A percentile compares a stretch with the other conserved stretches of the same genome.
phyloP scores from a whole-genome alignment of 306 rosid species.

The Trifolium subterraneum region DNA sequence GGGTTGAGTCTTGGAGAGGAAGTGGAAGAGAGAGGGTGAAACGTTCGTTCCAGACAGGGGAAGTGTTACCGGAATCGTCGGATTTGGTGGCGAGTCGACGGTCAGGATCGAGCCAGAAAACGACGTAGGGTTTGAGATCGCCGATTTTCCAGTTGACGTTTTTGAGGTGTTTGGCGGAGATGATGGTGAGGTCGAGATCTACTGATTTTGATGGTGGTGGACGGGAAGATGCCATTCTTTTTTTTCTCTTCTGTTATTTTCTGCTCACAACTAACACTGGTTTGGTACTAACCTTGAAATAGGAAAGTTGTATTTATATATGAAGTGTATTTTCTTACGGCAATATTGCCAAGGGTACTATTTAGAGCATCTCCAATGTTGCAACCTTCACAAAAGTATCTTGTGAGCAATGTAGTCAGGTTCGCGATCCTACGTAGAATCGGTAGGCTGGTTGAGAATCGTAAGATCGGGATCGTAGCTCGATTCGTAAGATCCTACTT shows the following conservation, averaged over 20 bases:
- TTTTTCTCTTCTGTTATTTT: not conserved
- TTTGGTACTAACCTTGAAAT: too few species aligned
- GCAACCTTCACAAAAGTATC: too few species aligned
- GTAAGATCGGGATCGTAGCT: too few species aligned
- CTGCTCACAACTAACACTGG: not conserved
- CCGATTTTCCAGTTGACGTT: slow-evolving; percentile 92
- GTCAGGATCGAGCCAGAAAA: slow-evolving; percentile 82
- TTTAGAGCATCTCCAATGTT: too few species aligned
- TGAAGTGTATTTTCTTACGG: too few species aligned
- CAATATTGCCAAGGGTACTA: too few species aligned
- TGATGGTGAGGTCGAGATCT: slow-evolving; percentile 78
- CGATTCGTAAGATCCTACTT: too few species aligned
- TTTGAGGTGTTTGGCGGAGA: slow-evolving; percentile 87
- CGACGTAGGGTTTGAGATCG: slow-evolving; percentile 81
- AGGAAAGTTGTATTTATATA: too few species aligned
- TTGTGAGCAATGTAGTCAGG: too few species aligned
- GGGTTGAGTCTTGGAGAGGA: slow-evolving; percentile 60
- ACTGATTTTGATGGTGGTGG: slow-evolving; percentile 70
- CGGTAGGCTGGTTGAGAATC: too few species aligned
- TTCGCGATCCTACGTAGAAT: too few species aligned
- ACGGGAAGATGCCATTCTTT: slow-evolving; percentile 68
- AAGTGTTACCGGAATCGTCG: slow-evolving; percentile 75
- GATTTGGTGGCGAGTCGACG: slow-evolving; percentile 88
- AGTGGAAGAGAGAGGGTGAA: slow-evolving; percentile 69
- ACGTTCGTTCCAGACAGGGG: slow-evolving; percentile 89